A percentile compares a stretch with the other conserved stretches of the same genome.
These are phyloP conservation scores for Arctium lappa DNA, from an alignment of 129 eudicot species.

Conservation along the genomic window DNA sequence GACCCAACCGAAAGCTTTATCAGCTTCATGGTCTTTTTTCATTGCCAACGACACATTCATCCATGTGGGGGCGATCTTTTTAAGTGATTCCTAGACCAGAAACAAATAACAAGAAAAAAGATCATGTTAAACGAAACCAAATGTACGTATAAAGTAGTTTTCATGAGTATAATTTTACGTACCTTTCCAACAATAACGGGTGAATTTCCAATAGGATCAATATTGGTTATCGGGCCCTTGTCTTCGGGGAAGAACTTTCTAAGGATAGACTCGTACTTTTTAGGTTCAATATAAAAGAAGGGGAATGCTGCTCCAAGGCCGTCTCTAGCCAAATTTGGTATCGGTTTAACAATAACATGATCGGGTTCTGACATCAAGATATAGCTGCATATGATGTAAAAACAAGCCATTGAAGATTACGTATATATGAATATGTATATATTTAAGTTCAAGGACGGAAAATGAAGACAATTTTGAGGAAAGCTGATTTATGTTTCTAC, in stretches of 20 bases:
- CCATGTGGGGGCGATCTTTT: conserved; percentile 97
- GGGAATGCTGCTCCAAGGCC: conserved; percentile 98
- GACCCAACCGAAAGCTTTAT: conserved; percentile 99
- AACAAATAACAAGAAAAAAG: neutral
- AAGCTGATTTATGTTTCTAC: conserved; percentile 21
- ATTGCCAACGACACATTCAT: conserved; percentile 95
- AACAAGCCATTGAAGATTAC: neutral
- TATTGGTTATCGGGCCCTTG: conserved; percentile 85
- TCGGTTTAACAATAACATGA: conserved; percentile 90
- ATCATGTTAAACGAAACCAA: neutral
- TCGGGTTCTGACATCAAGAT: conserved; percentile 99
- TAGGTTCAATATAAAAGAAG: conserved; percentile 94
- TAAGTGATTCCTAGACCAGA: conserved; percentile 69
- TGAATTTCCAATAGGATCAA: conserved; percentile 97
- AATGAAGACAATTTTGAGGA: neutral
- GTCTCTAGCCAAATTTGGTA: conserved; percentile 84
- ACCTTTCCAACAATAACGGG: conserved; percentile 98
- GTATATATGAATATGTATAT: neutral
- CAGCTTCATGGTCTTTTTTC: conserved; percentile 94
- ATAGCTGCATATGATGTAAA: conserved; percentile 53
- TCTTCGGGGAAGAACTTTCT: conserved; percentile 87
- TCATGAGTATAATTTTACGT: neutral
- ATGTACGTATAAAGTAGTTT: neutral
- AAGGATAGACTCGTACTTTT: conserved; percentile 68
- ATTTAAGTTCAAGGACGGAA: neutral